A percentile compares a stretch with the other conserved stretches of the same genome.
phyloP scores from a whole-genome alignment of 1,139 yeast genomes.

The Fermentozyma sake region DNA sequence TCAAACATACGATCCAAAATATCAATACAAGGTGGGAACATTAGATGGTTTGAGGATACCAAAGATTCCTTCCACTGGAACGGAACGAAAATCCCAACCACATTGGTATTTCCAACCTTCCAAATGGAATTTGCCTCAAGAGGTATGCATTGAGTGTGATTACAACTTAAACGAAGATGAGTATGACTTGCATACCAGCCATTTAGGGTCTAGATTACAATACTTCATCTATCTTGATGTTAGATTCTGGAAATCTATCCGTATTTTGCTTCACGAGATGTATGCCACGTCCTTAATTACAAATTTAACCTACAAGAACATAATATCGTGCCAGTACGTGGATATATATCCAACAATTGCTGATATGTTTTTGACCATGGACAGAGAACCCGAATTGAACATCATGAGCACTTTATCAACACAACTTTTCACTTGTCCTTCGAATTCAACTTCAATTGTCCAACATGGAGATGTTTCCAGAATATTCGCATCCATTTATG shows the following conservation, averaged over 20 bases:
- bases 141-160: constrained; percentile 41
- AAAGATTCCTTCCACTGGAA: constrained; percentile 18
- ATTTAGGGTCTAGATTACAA: constrained; percentile 70
- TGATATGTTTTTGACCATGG: constrained; percentile 65
- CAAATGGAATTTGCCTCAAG: constrained; percentile 39
- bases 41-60: constrained; percentile 35
- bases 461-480: constrained; percentile 67
- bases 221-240: constrained; percentile 67
- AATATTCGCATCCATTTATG: constrained; percentile 62
- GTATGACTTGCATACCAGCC: constrained; percentile 24
- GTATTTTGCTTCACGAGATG: constrained; percentile 61
- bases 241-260: constrained; percentile 65
- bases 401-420: constrained; percentile 74
- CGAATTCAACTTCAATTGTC: constrained; percentile 66
- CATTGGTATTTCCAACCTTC: constrained; percentile 39
- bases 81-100: constrained; percentile 7
- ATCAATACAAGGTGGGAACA: constrained; percentile 28
- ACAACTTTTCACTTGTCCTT: constrained; percentile 82
- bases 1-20: constrained; percentile 7
- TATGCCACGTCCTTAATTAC: constrained; percentile 69
- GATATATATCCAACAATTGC: constrained; percentile 79
- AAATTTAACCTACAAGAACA: constrained; percentile 52
- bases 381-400: constrained; percentile 80
- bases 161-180: constrained; percentile 33
- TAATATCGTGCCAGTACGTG: constrained; percentile 73